Conservation (phyloP, 495 filamentous ascomycete genomes). For the Aspergillus asperescens region DNA sequence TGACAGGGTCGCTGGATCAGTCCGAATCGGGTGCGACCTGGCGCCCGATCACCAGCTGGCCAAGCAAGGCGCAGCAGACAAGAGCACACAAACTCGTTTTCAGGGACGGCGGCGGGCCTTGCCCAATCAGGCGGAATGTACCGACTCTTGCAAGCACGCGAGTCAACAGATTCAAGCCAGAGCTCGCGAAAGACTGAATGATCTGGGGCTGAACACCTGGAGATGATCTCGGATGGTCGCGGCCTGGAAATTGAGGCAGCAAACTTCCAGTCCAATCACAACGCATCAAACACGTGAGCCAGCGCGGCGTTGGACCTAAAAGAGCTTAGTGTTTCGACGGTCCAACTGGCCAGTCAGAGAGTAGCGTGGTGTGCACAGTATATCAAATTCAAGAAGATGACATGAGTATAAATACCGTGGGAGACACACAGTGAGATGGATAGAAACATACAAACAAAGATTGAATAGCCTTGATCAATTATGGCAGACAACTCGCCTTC, state of each 20-base stretch:
- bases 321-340: too few relatives aligned
- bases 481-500: conserved; percentile 8
- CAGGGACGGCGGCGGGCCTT: background rate
- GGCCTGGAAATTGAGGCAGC: too few relatives aligned
- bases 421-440: background rate
- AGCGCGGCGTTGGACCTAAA: too few relatives aligned
- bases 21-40: background rate
- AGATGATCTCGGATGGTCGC: too few relatives aligned
- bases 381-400: background rate
- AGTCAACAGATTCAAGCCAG: too few relatives aligned
- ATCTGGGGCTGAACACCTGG: too few relatives aligned
- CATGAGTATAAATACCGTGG: background rate
- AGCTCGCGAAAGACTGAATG: too few relatives aligned
- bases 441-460: background rate
- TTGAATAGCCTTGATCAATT: background rate
- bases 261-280: too few relatives aligned
- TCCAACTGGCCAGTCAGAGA: background rate
- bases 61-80: background rate
- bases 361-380: background rate
- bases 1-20: background rate
- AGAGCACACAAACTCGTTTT: background rate
- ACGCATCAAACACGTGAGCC: too few relatives aligned
- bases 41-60: background rate
- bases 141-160: background rate
- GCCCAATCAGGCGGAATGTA: background rate